A percentile compares a stretch with the other conserved stretches of the same genome.
Conservation (phyloP, 1,139 yeast genomes). For the Debaryomyces udenii region DNA sequence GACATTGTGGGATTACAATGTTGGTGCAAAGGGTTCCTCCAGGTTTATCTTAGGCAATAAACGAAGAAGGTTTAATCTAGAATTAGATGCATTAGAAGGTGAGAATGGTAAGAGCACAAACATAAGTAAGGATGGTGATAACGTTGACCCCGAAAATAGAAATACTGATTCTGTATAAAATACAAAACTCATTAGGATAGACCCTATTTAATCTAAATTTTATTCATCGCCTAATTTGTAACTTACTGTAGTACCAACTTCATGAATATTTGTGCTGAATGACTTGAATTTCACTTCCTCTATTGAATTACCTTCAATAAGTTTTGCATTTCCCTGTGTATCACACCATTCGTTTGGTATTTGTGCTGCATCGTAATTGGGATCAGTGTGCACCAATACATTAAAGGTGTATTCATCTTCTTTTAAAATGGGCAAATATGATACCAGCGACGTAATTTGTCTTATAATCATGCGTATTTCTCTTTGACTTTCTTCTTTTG, state of each 20-base stretch:
- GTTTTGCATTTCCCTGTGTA: slow-evolving; percentile 58
- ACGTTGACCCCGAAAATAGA: neutral
- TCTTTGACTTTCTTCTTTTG: slow-evolving; percentile 58
- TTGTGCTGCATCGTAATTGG: slow-evolving; percentile 50
- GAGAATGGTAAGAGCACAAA: slow-evolving; percentile 4
- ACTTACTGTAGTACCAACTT: slow-evolving; percentile 76
- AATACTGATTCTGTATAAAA: slow-evolving; percentile 1
- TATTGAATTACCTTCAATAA: slow-evolving; percentile 55
- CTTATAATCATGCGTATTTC: slow-evolving; percentile 86
- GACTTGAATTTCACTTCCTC: slow-evolving; percentile 72
- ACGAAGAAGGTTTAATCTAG: slow-evolving; percentile 44
- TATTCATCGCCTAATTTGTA: slow-evolving; percentile 44
- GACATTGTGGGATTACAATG: slow-evolving; percentile 49
- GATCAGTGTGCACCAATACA: slow-evolving; percentile 83
- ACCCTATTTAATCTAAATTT: slow-evolving; percentile 2
- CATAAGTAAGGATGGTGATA: neutral
- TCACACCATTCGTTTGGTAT: slow-evolving; percentile 90
- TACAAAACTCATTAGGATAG: slow-evolving; percentile 2
- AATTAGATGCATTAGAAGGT: slow-evolving; percentile 19
- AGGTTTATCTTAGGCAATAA: slow-evolving; percentile 59
- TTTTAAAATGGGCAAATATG: slow-evolving; percentile 76
- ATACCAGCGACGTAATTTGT: slow-evolving; percentile 86
- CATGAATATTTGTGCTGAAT: slow-evolving; percentile 70
- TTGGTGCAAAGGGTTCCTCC: slow-evolving; percentile 50
- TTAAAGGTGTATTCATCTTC: slow-evolving; percentile 78